Evolutionary conservation across 345 rosid genomes (phyloP).

Genomic region (Heritiera littoralis): DNA sequence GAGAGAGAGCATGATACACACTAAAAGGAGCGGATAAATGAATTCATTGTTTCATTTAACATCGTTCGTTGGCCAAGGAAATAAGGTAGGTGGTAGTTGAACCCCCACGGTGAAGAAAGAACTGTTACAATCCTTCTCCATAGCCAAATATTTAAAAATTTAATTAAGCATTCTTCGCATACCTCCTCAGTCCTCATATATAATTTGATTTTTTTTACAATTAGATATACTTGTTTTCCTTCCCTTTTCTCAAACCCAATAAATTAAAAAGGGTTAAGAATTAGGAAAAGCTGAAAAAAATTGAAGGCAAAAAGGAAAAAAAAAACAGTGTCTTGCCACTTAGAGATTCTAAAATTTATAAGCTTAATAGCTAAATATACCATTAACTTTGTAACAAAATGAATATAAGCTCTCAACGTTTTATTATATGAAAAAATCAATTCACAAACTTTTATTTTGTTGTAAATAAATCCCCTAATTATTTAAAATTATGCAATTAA

Average conservation of each 20-base stretch:
- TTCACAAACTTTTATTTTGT: too few species aligned
- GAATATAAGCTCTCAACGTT: too few species aligned
- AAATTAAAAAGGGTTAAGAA: background rate
- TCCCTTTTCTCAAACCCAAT: background rate
- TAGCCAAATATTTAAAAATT: constrained; percentile 7
- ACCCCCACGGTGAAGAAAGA: constrained; percentile 41
- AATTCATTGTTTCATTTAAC: constrained; percentile 58
- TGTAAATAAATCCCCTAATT: too few species aligned
- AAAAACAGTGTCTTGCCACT: background rate
- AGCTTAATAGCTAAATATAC: too few species aligned
- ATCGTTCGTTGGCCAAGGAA: constrained; percentile 41
- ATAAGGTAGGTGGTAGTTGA: constrained; percentile 79
- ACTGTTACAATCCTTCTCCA: constrained; percentile 19
- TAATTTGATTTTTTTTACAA: background rate
- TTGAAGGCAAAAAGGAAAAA: background rate
- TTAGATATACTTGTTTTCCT: background rate
- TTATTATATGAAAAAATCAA: too few species aligned
- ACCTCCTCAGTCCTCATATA: background rate
- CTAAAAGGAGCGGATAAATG: constrained; percentile 26
- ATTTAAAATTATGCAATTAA: too few species aligned
- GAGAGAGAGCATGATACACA: background rate
- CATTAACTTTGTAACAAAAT: too few species aligned
- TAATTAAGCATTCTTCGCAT: constrained; percentile 11
- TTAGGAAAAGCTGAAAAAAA: background rate
- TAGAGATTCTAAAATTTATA: too few species aligned